phyloP scores from a whole-genome alignment of 1,284 basidiomycete genomes.

The Hemileia vastatrix region DNA sequence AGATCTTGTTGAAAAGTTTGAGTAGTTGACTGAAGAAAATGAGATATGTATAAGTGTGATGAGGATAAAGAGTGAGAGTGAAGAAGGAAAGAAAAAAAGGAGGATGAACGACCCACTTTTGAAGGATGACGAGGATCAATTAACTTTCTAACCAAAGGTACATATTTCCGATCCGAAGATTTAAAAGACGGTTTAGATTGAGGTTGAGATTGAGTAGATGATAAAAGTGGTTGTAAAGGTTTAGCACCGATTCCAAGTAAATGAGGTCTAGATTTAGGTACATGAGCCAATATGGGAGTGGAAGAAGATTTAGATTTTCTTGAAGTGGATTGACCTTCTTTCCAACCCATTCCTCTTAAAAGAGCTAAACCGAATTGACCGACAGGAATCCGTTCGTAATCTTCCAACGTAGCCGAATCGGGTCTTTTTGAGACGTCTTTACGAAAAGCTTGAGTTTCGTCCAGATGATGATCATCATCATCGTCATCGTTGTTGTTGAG shows the following conservation, averaged over 20 bases:
- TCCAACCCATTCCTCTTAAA: conserved; percentile 94
- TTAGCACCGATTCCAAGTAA: conserved; percentile 85
- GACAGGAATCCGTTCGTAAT: conserved; percentile 83
- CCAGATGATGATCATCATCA: neutral
- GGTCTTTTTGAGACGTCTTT: conserved; percentile 31
- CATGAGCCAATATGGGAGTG: conserved; percentile 61
- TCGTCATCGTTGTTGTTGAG: too few relatives aligned
- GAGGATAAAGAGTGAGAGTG: too few relatives aligned
- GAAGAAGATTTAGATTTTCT: conserved; percentile 46
- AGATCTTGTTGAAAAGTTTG: too few relatives aligned
- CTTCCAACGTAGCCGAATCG: conserved; percentile 58
- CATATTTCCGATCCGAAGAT: conserved; percentile 9
- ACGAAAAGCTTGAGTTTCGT: conserved; percentile 9
- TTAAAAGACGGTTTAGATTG: too few relatives aligned
- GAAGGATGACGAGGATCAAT: conserved; percentile 1
- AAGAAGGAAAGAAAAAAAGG: too few relatives aligned
- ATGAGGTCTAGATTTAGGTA: conserved; percentile 68
- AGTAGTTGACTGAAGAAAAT: too few relatives aligned
- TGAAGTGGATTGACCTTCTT: conserved; percentile 61
- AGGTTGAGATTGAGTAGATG: neutral
- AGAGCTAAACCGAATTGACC: conserved; percentile 87
- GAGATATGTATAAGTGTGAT: too few relatives aligned
- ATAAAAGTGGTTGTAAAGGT: conserved; percentile 51
- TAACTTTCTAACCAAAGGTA: conserved; percentile 7
- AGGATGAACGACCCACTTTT: too few relatives aligned